A percentile compares a stretch with the other conserved stretches of the same genome.
Evolutionary conservation across 176 grass and related monocot genomes (phyloP).

Genomic region (Carex parvula): DNA sequence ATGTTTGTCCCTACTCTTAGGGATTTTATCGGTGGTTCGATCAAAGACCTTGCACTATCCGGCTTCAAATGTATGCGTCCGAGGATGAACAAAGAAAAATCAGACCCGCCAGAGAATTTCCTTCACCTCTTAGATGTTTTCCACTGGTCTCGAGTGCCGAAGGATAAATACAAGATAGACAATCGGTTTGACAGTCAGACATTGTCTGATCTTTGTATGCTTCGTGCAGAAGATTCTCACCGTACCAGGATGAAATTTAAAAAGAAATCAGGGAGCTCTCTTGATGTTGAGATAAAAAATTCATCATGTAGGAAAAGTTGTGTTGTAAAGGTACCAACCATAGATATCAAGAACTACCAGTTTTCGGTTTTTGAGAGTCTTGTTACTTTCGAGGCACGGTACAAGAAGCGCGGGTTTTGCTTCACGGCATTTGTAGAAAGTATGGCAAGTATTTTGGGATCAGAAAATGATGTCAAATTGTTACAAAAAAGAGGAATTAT

Average conservation of each 20-base stretch:
- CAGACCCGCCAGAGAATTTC: not conserved
- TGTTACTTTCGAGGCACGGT: not conserved
- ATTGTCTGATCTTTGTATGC: not conserved
- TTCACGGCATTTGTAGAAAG: not conserved
- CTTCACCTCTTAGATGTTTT: constrained; percentile 26
- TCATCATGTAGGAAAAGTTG: not conserved
- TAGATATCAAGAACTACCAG: constrained; percentile 4
- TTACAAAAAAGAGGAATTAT: constrained; percentile 6
- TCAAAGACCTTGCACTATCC: constrained; percentile 1
- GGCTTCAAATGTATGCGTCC: constrained; percentile 10
- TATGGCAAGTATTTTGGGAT: constrained; percentile 6
- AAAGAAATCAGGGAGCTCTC: not conserved
- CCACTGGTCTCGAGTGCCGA: constrained; percentile 22
- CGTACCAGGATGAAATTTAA: not conserved
- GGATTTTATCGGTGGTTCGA: not conserved
- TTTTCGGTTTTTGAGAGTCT: constrained; percentile 15
- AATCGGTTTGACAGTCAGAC: not conserved
- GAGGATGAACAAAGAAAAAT: constrained; percentile 7
- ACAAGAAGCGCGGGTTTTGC: not conserved
- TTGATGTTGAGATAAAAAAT: not conserved
- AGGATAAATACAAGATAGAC: constrained; percentile 21
- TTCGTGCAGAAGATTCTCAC: not conserved
- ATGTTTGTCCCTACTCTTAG: not conserved
- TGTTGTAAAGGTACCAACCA: constrained; percentile 3
- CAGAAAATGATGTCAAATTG: not conserved